Percentiles rank a stretch among this genome's conserved stretches.
Conservation (phyloP, 2,329 filamentous ascomycete genomes). For the Coniochaeta prunicola region DNA sequence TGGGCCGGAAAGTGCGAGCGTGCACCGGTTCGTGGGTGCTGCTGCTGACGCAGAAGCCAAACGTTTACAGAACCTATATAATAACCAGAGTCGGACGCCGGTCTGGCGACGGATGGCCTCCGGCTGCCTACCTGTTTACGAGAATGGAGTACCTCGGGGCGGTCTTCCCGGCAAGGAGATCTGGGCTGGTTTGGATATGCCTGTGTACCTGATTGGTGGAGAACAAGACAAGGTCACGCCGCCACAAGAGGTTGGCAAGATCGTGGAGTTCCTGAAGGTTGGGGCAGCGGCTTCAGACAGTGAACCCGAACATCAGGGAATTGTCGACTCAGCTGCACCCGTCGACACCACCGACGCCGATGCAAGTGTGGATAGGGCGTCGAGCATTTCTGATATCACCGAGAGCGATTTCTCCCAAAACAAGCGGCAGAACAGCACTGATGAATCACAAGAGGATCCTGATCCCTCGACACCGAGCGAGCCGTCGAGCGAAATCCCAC, state of each 20-base stretch:
- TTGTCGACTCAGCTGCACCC: constrained; percentile 43
- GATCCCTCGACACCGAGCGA: constrained; percentile 36
- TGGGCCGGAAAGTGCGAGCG: constrained; percentile 69
- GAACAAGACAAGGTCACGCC: constrained; percentile 71
- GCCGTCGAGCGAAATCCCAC: constrained; percentile 30
- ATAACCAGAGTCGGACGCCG: constrained; percentile 73
- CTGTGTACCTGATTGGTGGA: constrained; percentile 72
- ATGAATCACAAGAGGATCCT: constrained; percentile 32
- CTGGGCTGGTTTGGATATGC: constrained; percentile 67
- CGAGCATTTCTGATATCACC: constrained; percentile 18
- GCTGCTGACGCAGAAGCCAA: constrained; percentile 59
- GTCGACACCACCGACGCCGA: constrained; percentile 28
- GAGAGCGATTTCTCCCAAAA: constrained; percentile 28
- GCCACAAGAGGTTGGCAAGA: constrained; percentile 62
- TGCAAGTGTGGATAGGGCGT: constrained; percentile 20
- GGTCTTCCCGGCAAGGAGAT: constrained; percentile 62
- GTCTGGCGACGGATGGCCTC: constrained; percentile 78
- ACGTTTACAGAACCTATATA: constrained; percentile 65
- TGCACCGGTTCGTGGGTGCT: constrained; percentile 66
- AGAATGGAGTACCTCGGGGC: constrained; percentile 42
- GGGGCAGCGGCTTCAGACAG: constrained; percentile 11
- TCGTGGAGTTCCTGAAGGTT: constrained; percentile 37
- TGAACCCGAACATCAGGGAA: constrained; percentile 18
- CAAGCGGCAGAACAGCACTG: constrained; percentile 15
- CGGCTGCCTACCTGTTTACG: constrained; percentile 59